Conservation (phyloP, 2,329 filamentous ascomycete genomes). For the Colletotrichum filicis region DNA sequence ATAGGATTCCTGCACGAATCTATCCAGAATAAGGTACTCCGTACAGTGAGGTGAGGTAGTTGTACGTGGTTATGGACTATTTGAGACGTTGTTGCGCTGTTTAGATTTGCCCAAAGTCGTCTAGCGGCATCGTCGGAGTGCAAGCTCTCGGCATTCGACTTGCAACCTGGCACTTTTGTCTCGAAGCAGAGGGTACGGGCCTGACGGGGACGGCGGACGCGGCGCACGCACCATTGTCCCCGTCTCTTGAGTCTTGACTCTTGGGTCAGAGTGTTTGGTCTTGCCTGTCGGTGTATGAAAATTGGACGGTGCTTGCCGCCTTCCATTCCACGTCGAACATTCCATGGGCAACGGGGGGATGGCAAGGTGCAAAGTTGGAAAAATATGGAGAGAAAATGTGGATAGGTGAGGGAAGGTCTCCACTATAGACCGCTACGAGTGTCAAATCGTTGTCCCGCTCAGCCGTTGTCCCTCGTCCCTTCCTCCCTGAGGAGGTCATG, state of each 20-base stretch:
- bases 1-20: not conserved
- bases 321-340: not conserved
- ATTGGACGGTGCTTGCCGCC: not conserved
- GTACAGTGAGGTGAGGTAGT: not conserved
- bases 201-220: not conserved
- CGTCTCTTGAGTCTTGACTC: too few species aligned
- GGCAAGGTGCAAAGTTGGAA: conserved; percentile 18
- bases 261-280: too few species aligned
- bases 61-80: not conserved
- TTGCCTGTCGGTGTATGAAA: too few species aligned
- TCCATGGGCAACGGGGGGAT: not conserved
- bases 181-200: not conserved
- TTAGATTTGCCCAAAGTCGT: not conserved
- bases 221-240: not conserved
- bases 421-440: not conserved
- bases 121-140: not conserved
- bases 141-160: not conserved
- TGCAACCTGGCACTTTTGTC: not conserved
- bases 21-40: not conserved
- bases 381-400: conserved; percentile 18
- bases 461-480: conserved; percentile 11
- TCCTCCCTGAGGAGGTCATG: not conserved
- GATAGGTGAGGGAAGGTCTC: not conserved
- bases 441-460: not conserved
- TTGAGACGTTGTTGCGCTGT: not conserved